Evolutionary conservation across 179 eudicot genomes (phyloP).

Genomic region (Dionaea muscipula): DNA sequence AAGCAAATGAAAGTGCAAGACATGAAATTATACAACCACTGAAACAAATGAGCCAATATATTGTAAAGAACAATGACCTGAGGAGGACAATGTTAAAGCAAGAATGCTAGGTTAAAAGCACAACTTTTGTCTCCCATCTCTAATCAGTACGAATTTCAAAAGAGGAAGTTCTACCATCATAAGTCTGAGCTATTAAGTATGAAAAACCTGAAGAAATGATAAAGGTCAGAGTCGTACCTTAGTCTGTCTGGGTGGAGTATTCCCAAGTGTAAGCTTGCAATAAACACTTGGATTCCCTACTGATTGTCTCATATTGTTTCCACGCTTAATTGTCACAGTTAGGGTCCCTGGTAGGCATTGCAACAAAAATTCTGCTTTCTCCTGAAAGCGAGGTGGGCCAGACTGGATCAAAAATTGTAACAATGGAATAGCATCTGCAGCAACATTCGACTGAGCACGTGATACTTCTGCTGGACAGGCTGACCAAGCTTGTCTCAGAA

Average conservation of each 20-base stretch:
- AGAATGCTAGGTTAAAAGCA: too few species aligned
- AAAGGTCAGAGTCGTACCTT: constrained; percentile 37
- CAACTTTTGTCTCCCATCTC: too few species aligned
- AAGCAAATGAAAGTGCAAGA: too few species aligned
- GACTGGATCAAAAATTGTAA: constrained; percentile 86
- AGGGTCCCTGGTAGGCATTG: constrained; percentile 95
- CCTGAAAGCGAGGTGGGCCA: constrained; percentile 97
- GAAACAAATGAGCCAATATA: too few species aligned
- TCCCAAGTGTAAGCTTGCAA: constrained; percentile 94
- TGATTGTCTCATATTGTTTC: constrained; percentile 89
- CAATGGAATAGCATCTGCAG: constrained; percentile 93
- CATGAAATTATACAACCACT: too few species aligned
- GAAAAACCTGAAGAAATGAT: not conserved
- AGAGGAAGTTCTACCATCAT: too few species aligned
- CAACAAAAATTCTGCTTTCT: constrained; percentile 78
- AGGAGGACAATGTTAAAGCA: too few species aligned
- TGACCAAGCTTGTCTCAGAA: constrained; percentile 97
- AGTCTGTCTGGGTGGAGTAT: constrained; percentile 67
- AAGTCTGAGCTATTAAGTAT: too few species aligned
- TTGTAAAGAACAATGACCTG: too few species aligned
- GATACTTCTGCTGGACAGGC: constrained; percentile 97
- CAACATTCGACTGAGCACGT: constrained; percentile 90
- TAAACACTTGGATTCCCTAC: constrained; percentile 85
- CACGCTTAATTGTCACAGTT: constrained; percentile 78
- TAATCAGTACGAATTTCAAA: too few species aligned